Percentiles rank a stretch among this genome's conserved stretches.
phyloP scores from a whole-genome alignment of 1,139 yeast genomes.

The Suhomyces yuchorum region DNA sequence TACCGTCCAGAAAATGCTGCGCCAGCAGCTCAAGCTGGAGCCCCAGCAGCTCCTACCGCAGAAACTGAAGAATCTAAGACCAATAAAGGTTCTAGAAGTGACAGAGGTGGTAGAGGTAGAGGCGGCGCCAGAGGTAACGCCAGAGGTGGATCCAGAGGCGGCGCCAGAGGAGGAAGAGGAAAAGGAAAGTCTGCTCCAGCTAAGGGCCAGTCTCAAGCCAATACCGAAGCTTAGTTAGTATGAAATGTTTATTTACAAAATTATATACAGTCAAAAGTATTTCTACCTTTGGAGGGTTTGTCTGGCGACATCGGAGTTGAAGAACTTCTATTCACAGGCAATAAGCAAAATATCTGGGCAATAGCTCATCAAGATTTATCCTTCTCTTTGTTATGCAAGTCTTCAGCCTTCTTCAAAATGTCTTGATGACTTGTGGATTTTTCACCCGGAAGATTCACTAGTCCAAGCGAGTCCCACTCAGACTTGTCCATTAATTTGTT shows the following conservation, averaged over 20 bases:
- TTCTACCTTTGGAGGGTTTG: no score
- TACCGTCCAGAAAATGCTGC: constrained; percentile 6
- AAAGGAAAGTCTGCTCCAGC: constrained; percentile 14
- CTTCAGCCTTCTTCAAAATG: not conserved
- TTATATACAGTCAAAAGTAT: constrained; percentile 1
- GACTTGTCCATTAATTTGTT: constrained; percentile 82
- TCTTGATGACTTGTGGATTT: constrained; percentile 21
- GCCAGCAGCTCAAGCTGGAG: not conserved
- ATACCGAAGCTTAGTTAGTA: not conserved
- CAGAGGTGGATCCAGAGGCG: constrained; percentile 4
- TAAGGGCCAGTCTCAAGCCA: constrained; percentile 18
- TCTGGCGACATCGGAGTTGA: no score
- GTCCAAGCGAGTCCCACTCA: constrained; percentile 80
- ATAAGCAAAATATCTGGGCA: no score
- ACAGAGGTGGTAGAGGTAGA: constrained; percentile 28
- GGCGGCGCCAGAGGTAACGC: constrained; percentile 21
- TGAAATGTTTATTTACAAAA: not conserved
- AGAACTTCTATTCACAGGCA: no score
- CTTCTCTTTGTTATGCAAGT: not conserved
- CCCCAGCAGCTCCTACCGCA: constrained; percentile 13
- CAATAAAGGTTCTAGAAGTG: constrained; percentile 28
- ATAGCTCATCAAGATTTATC: no score
- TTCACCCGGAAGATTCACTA: constrained; percentile 65
- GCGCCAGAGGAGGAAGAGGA: constrained; percentile 9
- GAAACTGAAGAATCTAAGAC: constrained; percentile 11